These are phyloP conservation scores for Elaeis oleifera DNA, from an alignment of 202 grass and related monocot species.

Conservation along the genomic window DNA sequence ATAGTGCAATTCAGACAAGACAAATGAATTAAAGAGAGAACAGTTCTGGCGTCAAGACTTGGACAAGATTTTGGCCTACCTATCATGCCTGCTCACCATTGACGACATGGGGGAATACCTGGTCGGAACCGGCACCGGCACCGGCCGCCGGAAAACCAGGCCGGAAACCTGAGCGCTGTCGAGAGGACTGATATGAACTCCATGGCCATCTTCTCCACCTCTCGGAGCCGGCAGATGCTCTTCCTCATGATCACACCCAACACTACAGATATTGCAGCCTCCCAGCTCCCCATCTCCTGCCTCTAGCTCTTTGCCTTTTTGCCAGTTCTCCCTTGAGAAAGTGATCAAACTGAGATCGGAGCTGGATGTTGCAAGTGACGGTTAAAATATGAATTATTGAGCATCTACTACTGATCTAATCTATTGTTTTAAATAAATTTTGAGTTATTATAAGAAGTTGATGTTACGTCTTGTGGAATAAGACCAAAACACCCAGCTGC, in stretches of 20 bases:
- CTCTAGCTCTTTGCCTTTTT: not conserved
- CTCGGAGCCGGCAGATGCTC: slow-evolving; percentile 43
- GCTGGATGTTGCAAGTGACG: too few relatives aligned
- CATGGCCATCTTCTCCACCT: slow-evolving; percentile 22
- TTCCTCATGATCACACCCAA: slow-evolving; percentile 46
- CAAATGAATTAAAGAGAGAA: too few relatives aligned
- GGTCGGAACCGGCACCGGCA: not conserved
- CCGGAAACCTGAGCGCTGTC: slow-evolving; percentile 34
- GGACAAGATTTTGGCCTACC: not conserved
- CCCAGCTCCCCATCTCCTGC: slow-evolving; percentile 9
- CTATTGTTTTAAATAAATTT: too few relatives aligned
- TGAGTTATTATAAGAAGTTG: too few relatives aligned
- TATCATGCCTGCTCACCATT: slow-evolving; percentile 31
- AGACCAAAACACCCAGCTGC: too few relatives aligned
- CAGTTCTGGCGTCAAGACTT: too few relatives aligned
- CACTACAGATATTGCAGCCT: slow-evolving; percentile 30
- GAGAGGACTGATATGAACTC: slow-evolving; percentile 38
- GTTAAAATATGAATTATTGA: too few relatives aligned
- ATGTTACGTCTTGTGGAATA: too few relatives aligned
- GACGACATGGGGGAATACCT: slow-evolving; percentile 22
- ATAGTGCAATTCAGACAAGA: too few relatives aligned
- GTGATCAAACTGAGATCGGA: too few relatives aligned
- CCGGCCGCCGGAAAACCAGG: slow-evolving; percentile 9
- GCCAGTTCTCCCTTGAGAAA: not conserved
- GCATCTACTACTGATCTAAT: too few relatives aligned